phyloP scores from a whole-genome alignment of 345 rosid species.

The Salix udensis region DNA sequence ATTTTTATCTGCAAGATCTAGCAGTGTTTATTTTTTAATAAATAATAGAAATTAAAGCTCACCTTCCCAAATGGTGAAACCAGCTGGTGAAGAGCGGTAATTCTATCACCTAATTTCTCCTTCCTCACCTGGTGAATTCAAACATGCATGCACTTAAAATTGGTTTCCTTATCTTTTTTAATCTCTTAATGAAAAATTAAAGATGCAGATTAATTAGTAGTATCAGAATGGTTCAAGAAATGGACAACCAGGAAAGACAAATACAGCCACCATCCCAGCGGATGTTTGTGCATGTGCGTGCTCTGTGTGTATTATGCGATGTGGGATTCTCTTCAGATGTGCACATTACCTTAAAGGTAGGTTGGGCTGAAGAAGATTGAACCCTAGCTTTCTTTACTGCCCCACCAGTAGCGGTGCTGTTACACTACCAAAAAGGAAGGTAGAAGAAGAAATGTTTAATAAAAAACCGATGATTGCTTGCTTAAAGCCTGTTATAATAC shows the following conservation, averaged over 20 bases:
- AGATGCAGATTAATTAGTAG: not conserved
- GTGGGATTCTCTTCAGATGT: not conserved
- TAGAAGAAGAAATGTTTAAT: not conserved
- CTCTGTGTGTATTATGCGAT: not conserved
- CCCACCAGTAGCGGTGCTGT: slow-evolving; percentile 72
- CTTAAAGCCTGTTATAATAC: too few species aligned
- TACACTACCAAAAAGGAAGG: slow-evolving; percentile 45
- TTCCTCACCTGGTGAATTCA: slow-evolving; percentile 24
- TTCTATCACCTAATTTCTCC: slow-evolving; percentile 35
- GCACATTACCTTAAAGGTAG: slow-evolving; percentile 28
- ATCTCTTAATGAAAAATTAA: not conserved
- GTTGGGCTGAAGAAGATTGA: slow-evolving; percentile 36
- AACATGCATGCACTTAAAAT: not conserved
- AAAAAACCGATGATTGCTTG: not conserved
- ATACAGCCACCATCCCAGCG: not conserved
- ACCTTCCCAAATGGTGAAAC: slow-evolving; percentile 39
- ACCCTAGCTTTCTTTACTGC: slow-evolving; percentile 82
- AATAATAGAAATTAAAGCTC: not conserved
- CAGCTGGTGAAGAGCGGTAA: slow-evolving; percentile 32
- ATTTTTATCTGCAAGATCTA: not conserved
- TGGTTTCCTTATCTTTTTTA: not conserved
- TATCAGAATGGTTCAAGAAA: slow-evolving; percentile 13
- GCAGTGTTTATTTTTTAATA: not conserved
- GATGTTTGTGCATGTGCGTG: slow-evolving; percentile 23
- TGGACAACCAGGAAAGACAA: slow-evolving; percentile 27